Base-by-base conservation (phyloP, 176 grass and related monocot species). In the Phoenix dactylifera region DNA sequence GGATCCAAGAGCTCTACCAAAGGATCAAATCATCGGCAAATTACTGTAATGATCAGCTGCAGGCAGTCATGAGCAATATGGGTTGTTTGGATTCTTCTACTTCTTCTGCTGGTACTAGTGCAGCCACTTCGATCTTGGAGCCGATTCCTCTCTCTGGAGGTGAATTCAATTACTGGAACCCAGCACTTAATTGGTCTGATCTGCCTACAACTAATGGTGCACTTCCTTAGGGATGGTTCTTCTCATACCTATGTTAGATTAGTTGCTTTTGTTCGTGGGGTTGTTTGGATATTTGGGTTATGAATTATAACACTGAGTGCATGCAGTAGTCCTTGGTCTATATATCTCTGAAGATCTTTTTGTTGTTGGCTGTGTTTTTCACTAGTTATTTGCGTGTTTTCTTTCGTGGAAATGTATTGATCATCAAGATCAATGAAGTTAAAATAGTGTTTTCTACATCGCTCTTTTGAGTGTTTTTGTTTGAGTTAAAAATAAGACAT, bases 21-120 rank as follows among this genome's bases (percentile, higher is more conserved):
- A 22, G 18, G 18, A 22, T 56, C 54, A 56, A 24, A 5, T 50
- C 58, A 0, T 51, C 58, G 22, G 61, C 62, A 22, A 82, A 54
- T 71, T 87, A 82, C 84, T 87, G 82, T 66, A 87, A 67, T 50
- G 84, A 87, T 72, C 79, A 87, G 74, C 62, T 87, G 30, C 75
- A 87, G 26, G 75, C 84, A 7, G 75, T 87, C 60, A 79, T 78
- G 35, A 74, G 75, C 74, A 87, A 15, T 20, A 16, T 48, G 0
- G 74, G 71, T 3, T 74, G 78, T 35, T 24, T 66, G 0, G 74
- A n/a, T 18, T 60, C 49, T 3, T 2, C 56, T 10, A 17, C 22
- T 15, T 65, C 83, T 18, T 68, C 71, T n/a, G 67, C 26, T 6
- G 20, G 54, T 29, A 22, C 65, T 3, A 16, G 19, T 53, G 0